These are phyloP conservation scores for Aspergillus heteromorphus DNA, from an alignment of 495 filamentous ascomycete genomes.

Conservation along the genomic window DNA sequence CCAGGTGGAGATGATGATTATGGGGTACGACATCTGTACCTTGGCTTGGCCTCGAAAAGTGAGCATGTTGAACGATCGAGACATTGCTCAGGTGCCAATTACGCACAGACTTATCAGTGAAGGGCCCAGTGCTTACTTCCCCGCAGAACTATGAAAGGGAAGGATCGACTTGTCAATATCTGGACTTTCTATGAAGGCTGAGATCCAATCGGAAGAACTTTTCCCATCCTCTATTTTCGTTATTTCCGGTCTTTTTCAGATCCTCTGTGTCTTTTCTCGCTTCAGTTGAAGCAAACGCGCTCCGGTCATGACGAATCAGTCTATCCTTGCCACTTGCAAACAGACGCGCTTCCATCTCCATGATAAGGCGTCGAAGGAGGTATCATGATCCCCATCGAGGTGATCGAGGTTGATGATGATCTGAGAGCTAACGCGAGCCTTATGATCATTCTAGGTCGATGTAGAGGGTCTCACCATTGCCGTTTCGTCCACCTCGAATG, in stretches of 20 bases:
- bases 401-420: not conserved
- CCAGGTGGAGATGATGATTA: not conserved
- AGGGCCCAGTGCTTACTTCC: not conserved
- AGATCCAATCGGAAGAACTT: not conserved
- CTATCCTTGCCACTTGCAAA: conserved; percentile 43
- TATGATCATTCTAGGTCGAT: conserved; percentile 48
- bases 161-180: not conserved
- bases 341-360: conserved; percentile 44
- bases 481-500: conserved; percentile 35
- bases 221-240: not conserved
- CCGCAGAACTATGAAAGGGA: not conserved
- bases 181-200: not conserved
- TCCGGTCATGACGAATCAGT: conserved; percentile 15
- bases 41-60: not conserved
- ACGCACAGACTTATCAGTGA: not conserved
- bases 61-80: not conserved
- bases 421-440: not conserved
- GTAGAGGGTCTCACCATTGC: conserved; percentile 61
- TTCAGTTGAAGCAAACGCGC: not conserved
- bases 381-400: conserved; percentile 5
- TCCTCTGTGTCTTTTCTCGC: not conserved
- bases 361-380: conserved; percentile 36
- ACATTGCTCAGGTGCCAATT: not conserved
- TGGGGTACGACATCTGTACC: not conserved
- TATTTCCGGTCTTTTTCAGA: no score